Base-by-base conservation (phyloP, 306 rosid genomes). In the Corylus americana region DNA sequence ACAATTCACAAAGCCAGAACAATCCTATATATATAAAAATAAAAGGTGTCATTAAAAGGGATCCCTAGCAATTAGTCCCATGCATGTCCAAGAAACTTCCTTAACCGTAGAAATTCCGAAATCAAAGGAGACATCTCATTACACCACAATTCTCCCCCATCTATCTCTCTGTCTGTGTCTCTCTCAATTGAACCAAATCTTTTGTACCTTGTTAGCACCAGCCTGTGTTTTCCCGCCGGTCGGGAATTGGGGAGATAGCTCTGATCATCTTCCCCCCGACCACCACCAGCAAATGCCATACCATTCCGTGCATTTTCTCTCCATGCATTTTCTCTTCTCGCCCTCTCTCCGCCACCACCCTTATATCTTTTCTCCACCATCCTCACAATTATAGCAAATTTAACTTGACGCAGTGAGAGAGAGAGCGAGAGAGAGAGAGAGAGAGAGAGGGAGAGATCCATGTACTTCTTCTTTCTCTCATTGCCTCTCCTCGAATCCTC, bases 251-350 rank as follows among this genome's bases (percentile, higher is more conserved):
- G 89, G 89, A 82, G 35, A 31, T 31, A 31, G 2, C 35, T 31
- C 35, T 31, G 35, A 31, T 31, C 35, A 31, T 31, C 35, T 31
- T 31, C 35, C 31, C 1, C 35, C 35, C 2, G 1, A 2, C 2
- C 35, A 27, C 14, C 45, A 55, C 55, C 74, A 48, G 66, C 79
- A 29, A 13, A 79, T 83, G 88, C 81, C 75, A 66, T 39, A 22
- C 27, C 74, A 29, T 27, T 50, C 18, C 55, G 17, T 85, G 73
- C 92, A 22, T 22, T 22, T 22, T 22, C 22, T 22, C 22, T 22
- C 22, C 90, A 90, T 87, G 92, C 90, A 87, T 90, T 72, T 62
- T 79, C 86, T 73, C 75, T 22, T 22, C 22, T 22, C 22, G 75
- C 47, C 57, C 82, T 70, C 83, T 86, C 78, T 73, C 90, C 64